Evolutionary conservation across 2,329 filamentous ascomycete genomes (phyloP).

Genomic region (Aspergillus sclerotialis): DNA sequence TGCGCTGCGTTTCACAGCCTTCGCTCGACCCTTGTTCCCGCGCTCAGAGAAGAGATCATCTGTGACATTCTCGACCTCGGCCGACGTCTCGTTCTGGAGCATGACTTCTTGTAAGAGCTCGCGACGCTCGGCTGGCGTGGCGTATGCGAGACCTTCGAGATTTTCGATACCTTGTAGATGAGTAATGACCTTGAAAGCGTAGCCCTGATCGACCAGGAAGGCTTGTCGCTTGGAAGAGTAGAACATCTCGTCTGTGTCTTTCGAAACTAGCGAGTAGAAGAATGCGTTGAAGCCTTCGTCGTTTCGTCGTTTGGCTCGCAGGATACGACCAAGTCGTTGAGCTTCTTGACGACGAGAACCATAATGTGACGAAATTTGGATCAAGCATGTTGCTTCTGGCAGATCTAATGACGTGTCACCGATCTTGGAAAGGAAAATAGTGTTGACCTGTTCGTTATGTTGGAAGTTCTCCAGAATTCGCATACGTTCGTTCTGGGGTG

Average conservation of each 20-base stretch:
- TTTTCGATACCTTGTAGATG: constrained; percentile 86
- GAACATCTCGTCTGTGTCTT: constrained; percentile 96
- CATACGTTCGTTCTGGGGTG: constrained; percentile 76
- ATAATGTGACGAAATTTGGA: constrained; percentile 96
- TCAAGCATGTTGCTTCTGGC: constrained; percentile 91
- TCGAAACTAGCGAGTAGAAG: constrained; percentile 95
- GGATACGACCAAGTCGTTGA: constrained; percentile 83
- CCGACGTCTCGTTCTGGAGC: constrained; percentile 72
- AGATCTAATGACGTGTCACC: constrained; percentile 97
- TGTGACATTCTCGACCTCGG: constrained; percentile 62
- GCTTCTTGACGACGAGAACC: constrained; percentile 95
- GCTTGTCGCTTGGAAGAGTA: constrained; percentile 96
- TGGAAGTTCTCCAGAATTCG: constrained; percentile 90
- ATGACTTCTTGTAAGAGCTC: constrained; percentile 85
- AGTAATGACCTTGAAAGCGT: constrained; percentile 98
- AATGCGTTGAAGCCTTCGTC: constrained; percentile 99
- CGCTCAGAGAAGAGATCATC: constrained; percentile 61
- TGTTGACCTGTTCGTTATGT: constrained; percentile 82
- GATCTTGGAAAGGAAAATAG: constrained; percentile 93
- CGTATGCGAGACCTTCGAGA: constrained; percentile 72
- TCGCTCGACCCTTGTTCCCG: constrained; percentile 38
- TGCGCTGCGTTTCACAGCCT: constrained; percentile 66
- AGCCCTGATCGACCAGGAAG: constrained; percentile 95
- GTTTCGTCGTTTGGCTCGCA: constrained; percentile 89
- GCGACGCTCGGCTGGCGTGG: constrained; percentile 69